These are phyloP conservation scores for Sarocladium brachiariae DNA, from an alignment of 2,329 filamentous ascomycete species.

Conservation along the genomic window DNA sequence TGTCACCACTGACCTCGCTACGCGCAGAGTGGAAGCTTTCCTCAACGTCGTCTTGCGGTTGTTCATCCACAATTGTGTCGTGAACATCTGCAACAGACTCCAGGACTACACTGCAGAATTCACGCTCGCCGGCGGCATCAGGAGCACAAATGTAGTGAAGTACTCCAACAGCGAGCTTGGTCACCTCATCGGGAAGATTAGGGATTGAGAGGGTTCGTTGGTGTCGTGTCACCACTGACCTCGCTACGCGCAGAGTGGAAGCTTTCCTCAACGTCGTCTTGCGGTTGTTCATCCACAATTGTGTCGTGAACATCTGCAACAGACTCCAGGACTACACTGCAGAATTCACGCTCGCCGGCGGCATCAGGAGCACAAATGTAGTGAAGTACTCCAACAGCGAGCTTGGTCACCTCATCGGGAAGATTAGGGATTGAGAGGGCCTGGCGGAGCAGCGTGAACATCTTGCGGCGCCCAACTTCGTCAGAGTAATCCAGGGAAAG, in stretches of 20 bases:
- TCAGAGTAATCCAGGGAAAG: conserved; percentile 95
- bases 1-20: conserved; percentile 70
- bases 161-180: conserved; percentile 77
- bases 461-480: conserved; percentile 88
- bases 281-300: conserved; percentile 64
- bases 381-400: conserved; percentile 74
- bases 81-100: conserved; percentile 96
- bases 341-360: conserved; percentile 75
- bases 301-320: conserved; percentile 96
- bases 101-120: conserved; percentile 78
- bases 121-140: conserved; percentile 65
- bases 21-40: conserved; percentile 89
- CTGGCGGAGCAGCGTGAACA: conserved; percentile 86
- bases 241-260: conserved; percentile 93
- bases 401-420: conserved; percentile 86
- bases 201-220: conserved; percentile 79
- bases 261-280: conserved; percentile 56
- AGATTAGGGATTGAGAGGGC: conserved; percentile 79
- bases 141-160: conserved; percentile 76
- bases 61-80: conserved; percentile 77
- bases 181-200: conserved; percentile 86
- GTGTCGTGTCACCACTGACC: conserved; percentile 60
- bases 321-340: conserved; percentile 80
- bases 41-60: conserved; percentile 46
- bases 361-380: conserved; percentile 72